Base-by-base conservation (phyloP, 305 asterid genomes). In the Caryopteris hybrid region DNA sequence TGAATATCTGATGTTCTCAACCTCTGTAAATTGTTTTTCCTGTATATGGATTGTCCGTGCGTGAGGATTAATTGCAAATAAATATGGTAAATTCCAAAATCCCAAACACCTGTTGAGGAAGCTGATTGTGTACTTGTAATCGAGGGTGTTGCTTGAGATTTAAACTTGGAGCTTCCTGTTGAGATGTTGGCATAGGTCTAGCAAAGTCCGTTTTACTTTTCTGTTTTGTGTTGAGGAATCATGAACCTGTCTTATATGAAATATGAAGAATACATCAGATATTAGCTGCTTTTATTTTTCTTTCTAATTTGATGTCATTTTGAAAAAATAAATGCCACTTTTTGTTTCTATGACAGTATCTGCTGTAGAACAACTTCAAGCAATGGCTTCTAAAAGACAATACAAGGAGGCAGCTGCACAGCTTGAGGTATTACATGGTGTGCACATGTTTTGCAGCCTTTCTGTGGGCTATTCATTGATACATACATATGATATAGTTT, bases 371-470 rank as follows among this genome's bases (percentile, higher is more conserved):
- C 99, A 94, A 75, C 97, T 94, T 73, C 99, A 94, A 85, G 87
- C 84, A 72, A 91, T 94, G 99, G 99, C 96, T 69, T 94, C 97
- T 65, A 94, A 91, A 82, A 84, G 96, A 52, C 99, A 91, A 81
- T 94, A 94, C 81, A 94, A 87, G 84, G 97, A 94, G 84, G 99
- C 96, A 68, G 97, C 99, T 74, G 97, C 99, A 22, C 99, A 94
- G 81, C 91, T 94, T 48, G 99, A 94, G 99, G 99, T 94, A 86
- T 75, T 72, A 72, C 66, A 43, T 54, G 58, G 77, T 63, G 71
- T 62, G 34, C 80, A 23, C 69, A 72, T 8, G 23, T 16, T 41
- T 67, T 64, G 55, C 64, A 39, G 53, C 57, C 56, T 66, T 66
- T 59, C 33, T 68, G 23, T 48, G 57, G 25, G 53, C 68, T 63